Conservation (phyloP, 208 protist species). For the Wallacemonas collosoma region DNA sequence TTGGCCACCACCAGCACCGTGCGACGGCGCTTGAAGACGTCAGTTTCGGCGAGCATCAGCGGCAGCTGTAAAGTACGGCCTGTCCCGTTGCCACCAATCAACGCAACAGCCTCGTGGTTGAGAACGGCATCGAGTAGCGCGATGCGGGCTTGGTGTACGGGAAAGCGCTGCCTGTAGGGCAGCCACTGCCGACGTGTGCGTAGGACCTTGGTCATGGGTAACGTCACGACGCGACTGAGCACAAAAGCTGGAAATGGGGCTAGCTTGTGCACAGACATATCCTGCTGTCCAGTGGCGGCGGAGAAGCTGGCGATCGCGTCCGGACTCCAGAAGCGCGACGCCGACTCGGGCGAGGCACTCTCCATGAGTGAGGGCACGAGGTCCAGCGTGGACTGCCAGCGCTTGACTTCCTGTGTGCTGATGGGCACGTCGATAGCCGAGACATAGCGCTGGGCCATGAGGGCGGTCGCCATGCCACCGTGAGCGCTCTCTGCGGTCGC, state of each 20-base stretch:
- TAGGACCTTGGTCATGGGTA: conserved; percentile 81
- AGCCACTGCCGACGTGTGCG: conserved; percentile 80
- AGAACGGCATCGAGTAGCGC: conserved; percentile 71
- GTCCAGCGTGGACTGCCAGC: conserved; percentile 35
- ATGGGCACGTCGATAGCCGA: conserved; percentile 76
- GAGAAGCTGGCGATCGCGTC: conserved; percentile 22
- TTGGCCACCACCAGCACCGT: conserved; percentile 74
- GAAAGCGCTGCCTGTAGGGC: conserved; percentile 80
- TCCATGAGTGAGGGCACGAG: conserved; percentile 13
- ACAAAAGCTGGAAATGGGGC: conserved; percentile 71
- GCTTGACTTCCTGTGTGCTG: conserved; percentile 55
- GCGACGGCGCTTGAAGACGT: conserved; percentile 75
- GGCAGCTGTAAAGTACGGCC: conserved; percentile 82
- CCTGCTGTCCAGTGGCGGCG: conserved; percentile 8
- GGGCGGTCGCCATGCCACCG: background rate
- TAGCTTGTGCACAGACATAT: conserved; percentile 42
- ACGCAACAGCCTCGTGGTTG: conserved; percentile 52
- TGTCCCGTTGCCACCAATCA: conserved; percentile 58
- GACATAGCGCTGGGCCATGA: conserved; percentile 28
- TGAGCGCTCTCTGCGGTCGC: background rate
- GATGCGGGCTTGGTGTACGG: conserved; percentile 75
- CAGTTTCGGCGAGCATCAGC: conserved; percentile 82
- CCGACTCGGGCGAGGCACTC: conserved; percentile 23
- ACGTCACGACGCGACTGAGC: conserved; percentile 34
- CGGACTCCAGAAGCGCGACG: conserved; percentile 28